A percentile compares a stretch with the other conserved stretches of the same genome.
Conservation (phyloP, 1,139 yeast genomes). For the Diutina siamensis region DNA sequence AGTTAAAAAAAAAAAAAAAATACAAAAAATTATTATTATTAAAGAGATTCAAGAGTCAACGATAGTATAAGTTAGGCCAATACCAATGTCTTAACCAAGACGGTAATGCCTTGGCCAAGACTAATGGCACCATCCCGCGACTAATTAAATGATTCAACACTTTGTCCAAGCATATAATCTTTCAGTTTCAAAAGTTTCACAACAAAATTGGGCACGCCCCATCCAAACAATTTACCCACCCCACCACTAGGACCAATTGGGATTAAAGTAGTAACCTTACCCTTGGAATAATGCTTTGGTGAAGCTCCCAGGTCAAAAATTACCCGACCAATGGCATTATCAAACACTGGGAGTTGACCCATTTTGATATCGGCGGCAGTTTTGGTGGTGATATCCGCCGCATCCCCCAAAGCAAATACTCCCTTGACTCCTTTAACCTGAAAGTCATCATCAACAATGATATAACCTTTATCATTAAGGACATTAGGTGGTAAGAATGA, state of each 20-base stretch:
- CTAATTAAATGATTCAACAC: not conserved
- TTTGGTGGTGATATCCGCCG: constrained; percentile 14
- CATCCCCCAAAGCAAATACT: constrained; percentile 25
- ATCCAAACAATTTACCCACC: constrained; percentile 21
- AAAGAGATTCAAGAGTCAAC: too few relatives aligned
- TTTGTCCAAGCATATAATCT: constrained; percentile 7
- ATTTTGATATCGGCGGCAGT: constrained; percentile 18
- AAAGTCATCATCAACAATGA: constrained; percentile 18
- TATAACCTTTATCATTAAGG: constrained; percentile 14
- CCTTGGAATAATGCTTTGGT: constrained; percentile 10
- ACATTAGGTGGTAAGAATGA: constrained; percentile 12
- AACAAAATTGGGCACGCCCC: constrained; percentile 19
- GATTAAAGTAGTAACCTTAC: constrained; percentile 12
- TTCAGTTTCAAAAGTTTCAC: constrained; percentile 16
- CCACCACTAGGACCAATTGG: constrained; percentile 29
- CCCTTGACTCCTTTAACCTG: constrained; percentile 15
- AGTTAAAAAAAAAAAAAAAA: too few relatives aligned
- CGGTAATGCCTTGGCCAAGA: too few relatives aligned
- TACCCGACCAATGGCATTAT: not conserved
- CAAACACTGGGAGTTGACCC: constrained; percentile 15
- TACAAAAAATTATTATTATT: too few relatives aligned
- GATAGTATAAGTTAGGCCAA: too few relatives aligned
- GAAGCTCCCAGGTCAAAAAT: not conserved
- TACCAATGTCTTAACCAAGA: too few relatives aligned
- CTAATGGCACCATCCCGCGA: not conserved